Percentiles rank a stretch among this genome's conserved stretches.
phyloP scores from a whole-genome alignment of 2,329 filamentous ascomycete genomes.

The Tolypocladium pustulatum region DNA sequence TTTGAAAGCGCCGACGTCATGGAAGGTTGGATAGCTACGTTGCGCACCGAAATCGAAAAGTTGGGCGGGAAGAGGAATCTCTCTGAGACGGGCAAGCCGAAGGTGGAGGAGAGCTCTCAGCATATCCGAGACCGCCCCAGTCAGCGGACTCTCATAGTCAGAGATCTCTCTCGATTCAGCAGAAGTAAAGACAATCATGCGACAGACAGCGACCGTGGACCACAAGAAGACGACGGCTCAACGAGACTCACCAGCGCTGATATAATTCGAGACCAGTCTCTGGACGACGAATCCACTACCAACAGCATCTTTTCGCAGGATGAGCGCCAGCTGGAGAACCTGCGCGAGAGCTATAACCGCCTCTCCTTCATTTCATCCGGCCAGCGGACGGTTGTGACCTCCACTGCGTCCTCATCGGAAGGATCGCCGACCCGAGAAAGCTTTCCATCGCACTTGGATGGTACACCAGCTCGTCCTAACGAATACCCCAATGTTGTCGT shows the following conservation, averaged over 20 bases:
- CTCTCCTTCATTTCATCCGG: conserved; percentile 51
- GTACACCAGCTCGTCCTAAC: conserved; percentile 10
- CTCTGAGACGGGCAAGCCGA: conserved; percentile 48
- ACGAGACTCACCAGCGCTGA: conserved; percentile 11
- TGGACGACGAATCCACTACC: conserved; percentile 46
- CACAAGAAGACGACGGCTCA: conserved; percentile 5
- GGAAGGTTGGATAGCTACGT: conserved; percentile 61
- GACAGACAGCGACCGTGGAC: background rate
- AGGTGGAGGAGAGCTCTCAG: conserved; percentile 24
- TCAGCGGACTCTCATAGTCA: conserved; percentile 36
- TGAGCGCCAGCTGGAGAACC: conserved; percentile 44
- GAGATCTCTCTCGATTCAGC: conserved; percentile 33
- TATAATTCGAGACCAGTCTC: conserved; percentile 26
- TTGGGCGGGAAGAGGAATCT: conserved; percentile 56
- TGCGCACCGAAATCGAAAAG: conserved; percentile 60
- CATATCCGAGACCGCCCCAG: conserved; percentile 28
- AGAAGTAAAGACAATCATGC: conserved; percentile 1
- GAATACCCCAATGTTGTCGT: conserved; percentile 19
- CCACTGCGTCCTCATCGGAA: conserved; percentile 45
- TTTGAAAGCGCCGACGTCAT: conserved; percentile 64
- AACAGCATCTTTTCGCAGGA: conserved; percentile 49
- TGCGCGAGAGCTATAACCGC: conserved; percentile 46
- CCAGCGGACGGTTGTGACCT: conserved; percentile 49
- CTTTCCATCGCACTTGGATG: conserved; percentile 23
- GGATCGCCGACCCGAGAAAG: conserved; percentile 44